Base-by-base conservation (phyloP, 2,329 filamentous ascomycete species). In the Aspergillus viridinutans region DNA sequence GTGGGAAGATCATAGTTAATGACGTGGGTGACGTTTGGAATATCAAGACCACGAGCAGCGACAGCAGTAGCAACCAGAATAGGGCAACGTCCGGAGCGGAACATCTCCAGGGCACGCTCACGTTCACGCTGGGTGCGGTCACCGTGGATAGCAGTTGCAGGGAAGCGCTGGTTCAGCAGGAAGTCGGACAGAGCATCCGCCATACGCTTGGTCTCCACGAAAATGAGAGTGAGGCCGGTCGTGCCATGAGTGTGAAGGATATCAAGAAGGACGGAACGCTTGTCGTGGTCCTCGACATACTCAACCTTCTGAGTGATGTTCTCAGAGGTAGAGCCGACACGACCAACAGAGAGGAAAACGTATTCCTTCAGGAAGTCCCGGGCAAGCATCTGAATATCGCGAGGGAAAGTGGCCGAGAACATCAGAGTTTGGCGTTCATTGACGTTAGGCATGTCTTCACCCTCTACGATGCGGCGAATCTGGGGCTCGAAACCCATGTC, bases 401-500 rank as follows among this genome's bases (percentile, higher is more conserved):
- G 91, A 60, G 94, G 94, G 85, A 99, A 99, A 60, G 94, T 99
- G 76, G 94, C 94, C 43, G 94, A 99, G 77, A 99, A 99, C 94
- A 99, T 99, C 82, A 99, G 93, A 55, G 94, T 99, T 80, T 99
- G 94, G 72, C 94, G 92, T 68, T 84, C 81, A 64, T 86, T 80
- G 59, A 93, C 90, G 53, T 78, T 77, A 57, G 94, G 94, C 94
- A 99, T 99, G 70, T 99, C 94, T 80, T 97, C 94, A 59, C 92
- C 92, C 79, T 97, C 93, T 49, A 99, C 94, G 71, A 99, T 97
- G 70, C 93, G 90, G 72, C 94, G 92, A 74, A 99, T 99, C 81
- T 99, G 94, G 71, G 94, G 94, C 83, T 99, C 94, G 84, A 99
- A 99, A 94, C 94, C 94, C 94, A 99, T 99, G 85, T 99, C 94